A percentile compares a stretch with the other conserved stretches of the same genome.
These are phyloP conservation scores for Canavalia ensiformis DNA, from an alignment of 306 rosid species.

Conservation along the genomic window DNA sequence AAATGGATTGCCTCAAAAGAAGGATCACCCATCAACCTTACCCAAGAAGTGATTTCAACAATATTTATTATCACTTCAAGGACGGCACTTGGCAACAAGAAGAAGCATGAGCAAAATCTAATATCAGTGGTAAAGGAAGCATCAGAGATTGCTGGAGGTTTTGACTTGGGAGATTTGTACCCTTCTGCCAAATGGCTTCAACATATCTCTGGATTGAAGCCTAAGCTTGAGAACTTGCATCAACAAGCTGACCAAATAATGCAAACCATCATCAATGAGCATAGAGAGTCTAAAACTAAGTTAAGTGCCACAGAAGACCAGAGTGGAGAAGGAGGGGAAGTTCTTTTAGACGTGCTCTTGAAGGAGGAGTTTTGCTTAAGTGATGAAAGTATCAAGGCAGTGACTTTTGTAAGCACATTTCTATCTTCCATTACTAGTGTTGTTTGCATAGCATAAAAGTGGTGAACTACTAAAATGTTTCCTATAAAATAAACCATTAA, in stretches of 20 bases:
- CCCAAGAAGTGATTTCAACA: conserved; percentile 29
- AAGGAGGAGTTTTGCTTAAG: conserved; percentile 34
- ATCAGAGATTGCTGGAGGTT: conserved; percentile 37
- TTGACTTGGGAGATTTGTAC: conserved; percentile 52
- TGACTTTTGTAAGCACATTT: conserved; percentile 42
- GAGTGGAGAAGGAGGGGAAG: neutral
- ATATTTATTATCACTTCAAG: conserved; percentile 37
- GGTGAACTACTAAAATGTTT: no score
- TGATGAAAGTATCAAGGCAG: conserved; percentile 47
- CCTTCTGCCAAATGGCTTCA: conserved; percentile 57
- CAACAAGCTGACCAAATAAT: conserved; percentile 19
- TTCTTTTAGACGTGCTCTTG: conserved; percentile 47
- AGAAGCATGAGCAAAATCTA: conserved; percentile 20
- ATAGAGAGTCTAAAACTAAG: conserved; percentile 22
- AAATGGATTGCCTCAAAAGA: conserved; percentile 35
- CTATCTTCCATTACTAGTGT: neutral
- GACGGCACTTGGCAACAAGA: conserved; percentile 51
- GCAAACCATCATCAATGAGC: conserved; percentile 38
- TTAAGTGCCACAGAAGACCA: neutral
- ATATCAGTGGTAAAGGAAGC: neutral
- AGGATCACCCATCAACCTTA: conserved; percentile 49
- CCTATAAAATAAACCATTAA: no score
- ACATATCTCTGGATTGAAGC: conserved; percentile 35
- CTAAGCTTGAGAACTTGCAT: conserved; percentile 52
- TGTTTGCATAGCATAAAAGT: neutral